phyloP scores from a whole-genome alignment of 1,139 yeast genomes.

The Candida smagusa region DNA sequence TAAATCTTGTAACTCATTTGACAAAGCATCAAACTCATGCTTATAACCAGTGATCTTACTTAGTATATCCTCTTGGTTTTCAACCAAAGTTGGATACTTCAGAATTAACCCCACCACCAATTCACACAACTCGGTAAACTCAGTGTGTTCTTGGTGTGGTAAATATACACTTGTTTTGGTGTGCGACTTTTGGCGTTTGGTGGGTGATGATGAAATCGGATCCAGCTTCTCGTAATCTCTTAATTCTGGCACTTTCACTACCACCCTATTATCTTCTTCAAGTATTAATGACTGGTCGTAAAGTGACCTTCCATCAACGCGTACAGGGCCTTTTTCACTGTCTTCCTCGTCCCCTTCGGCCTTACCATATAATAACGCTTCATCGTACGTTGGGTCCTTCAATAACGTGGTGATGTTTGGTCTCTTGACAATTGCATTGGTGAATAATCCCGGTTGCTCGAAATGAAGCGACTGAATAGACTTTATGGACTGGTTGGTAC shows the following conservation, averaged over 20 bases:
- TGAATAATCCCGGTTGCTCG: constrained; percentile 56
- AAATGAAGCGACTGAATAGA: constrained; percentile 38
- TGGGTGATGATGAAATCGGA: constrained; percentile 10
- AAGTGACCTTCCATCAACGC: constrained; percentile 37
- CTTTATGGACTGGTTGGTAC: constrained; percentile 16
- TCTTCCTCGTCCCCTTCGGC: constrained; percentile 2
- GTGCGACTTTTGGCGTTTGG: constrained; percentile 6
- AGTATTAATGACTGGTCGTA: constrained; percentile 25
- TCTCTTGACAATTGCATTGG: constrained; percentile 55
- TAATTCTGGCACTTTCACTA: constrained; percentile 13
- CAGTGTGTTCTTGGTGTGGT: constrained; percentile 7
- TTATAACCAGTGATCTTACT: constrained; percentile 19
- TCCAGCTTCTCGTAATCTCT: constrained; percentile 1
- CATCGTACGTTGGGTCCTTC: constrained; percentile 58
- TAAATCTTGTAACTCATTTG: constrained; percentile 25
- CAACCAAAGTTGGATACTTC: constrained; percentile 29
- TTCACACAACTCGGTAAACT: constrained; percentile 19
- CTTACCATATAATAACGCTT: constrained; percentile 41
- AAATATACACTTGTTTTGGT: constrained; percentile 2
- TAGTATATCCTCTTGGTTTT: constrained; percentile 21
- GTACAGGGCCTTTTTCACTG: constrained; percentile 21
- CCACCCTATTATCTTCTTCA: constrained; percentile 7
- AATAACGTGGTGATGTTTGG: constrained; percentile 59
- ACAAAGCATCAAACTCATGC: constrained; percentile 19
- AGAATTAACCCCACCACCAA: constrained; percentile 19